phyloP scores from a whole-genome alignment of 2,329 filamentous ascomycete species.

The Hypocrella siamensis region DNA sequence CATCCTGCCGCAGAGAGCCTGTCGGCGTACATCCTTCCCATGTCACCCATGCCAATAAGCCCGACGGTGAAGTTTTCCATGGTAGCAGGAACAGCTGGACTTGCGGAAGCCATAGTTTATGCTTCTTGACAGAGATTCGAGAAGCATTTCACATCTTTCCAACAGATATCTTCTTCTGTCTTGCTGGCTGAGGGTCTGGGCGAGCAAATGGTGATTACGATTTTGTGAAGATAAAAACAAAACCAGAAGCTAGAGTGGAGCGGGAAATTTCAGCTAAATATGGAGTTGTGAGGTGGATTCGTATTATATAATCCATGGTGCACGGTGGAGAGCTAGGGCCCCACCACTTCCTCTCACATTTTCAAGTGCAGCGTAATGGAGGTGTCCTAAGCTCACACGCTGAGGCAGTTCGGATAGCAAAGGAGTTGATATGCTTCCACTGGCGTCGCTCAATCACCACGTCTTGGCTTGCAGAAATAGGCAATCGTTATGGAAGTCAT shows the following conservation, averaged over 20 bases:
- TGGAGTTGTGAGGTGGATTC: neutral
- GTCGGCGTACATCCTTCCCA: conserved; percentile 97
- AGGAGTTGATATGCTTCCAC: too few relatives aligned
- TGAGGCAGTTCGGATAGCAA: too few relatives aligned
- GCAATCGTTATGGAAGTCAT: conserved; percentile 29
- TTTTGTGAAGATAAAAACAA: conserved; percentile 2
- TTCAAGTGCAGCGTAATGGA: neutral
- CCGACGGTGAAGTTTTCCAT: conserved; percentile 67
- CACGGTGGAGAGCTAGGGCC: too few relatives aligned
- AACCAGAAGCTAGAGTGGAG: conserved; percentile 7
- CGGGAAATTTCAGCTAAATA: neutral
- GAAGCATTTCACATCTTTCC: too few relatives aligned
- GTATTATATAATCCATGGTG: conserved; percentile 3
- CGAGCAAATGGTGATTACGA: too few relatives aligned
- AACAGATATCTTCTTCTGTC: too few relatives aligned
- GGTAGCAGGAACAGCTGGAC: conserved; percentile 17
- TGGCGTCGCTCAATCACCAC: neutral
- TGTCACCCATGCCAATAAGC: conserved; percentile 97
- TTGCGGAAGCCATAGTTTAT: conserved; percentile 14
- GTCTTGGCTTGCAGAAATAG: neutral
- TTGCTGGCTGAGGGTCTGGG: too few relatives aligned
- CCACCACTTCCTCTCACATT: too few relatives aligned
- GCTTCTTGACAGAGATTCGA: conserved; percentile 9
- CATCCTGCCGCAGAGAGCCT: conserved; percentile 81
- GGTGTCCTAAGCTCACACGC: neutral